A percentile compares a stretch with the other conserved stretches of the same genome.
Evolutionary conservation across 257 asterid species (phyloP).

Genomic region (Paraleonurus japonicus): DNA sequence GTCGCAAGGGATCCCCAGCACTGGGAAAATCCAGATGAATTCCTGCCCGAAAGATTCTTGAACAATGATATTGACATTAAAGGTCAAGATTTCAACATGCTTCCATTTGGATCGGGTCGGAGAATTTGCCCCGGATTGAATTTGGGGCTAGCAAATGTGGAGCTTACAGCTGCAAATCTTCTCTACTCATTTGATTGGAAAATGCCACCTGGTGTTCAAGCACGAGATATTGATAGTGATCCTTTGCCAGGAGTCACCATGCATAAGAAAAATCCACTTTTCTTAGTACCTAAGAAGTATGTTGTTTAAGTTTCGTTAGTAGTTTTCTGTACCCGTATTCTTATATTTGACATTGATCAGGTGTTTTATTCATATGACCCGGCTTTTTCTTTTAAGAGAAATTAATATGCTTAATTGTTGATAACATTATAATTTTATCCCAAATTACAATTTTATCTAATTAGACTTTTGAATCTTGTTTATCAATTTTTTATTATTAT

Average conservation of each 20-base stretch:
- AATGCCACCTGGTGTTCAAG: background rate
- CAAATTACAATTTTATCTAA: too few relatives aligned
- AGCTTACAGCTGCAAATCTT: slow-evolving; percentile 13
- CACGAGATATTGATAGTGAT: background rate
- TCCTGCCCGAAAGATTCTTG: background rate
- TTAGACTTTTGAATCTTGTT: too few relatives aligned
- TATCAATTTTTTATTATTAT: too few relatives aligned
- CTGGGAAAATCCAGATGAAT: background rate
- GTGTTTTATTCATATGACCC: too few relatives aligned
- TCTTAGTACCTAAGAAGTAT: background rate
- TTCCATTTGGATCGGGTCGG: slow-evolving; percentile 51
- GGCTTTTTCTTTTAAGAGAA: too few relatives aligned
- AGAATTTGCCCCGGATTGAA: slow-evolving; percentile 40
- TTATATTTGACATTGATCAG: background rate
- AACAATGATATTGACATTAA: slow-evolving; percentile 5
- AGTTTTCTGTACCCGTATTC: too few relatives aligned
- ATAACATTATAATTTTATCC: too few relatives aligned
- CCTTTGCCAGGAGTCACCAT: background rate
- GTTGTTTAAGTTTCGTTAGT: background rate
- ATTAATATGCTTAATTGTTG: too few relatives aligned
- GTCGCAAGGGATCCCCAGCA: background rate
- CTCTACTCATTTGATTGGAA: background rate
- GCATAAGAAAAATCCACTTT: background rate
- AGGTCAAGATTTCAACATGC: slow-evolving; percentile 38
- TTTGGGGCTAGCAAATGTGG: slow-evolving; percentile 38